A percentile compares a stretch with the other conserved stretches of the same genome.
Conservation (phyloP, 257 asterid species). For the Eucommia ulmoides region DNA sequence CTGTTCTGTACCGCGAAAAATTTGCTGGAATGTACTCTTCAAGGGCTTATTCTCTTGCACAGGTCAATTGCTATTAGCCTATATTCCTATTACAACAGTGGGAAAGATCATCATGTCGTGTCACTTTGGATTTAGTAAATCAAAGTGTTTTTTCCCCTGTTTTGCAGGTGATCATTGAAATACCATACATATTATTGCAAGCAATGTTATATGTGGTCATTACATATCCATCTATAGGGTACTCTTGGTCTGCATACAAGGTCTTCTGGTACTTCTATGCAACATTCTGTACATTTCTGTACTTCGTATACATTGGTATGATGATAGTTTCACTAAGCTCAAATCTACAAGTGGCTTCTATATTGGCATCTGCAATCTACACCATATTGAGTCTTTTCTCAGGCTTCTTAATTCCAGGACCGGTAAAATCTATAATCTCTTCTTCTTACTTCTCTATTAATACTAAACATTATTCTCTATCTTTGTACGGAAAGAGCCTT, state of each 20-base stretch:
- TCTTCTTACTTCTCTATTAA: too few species aligned
- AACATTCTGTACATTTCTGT: conserved; percentile 34
- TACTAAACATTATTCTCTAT: too few species aligned
- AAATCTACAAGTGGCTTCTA: conserved; percentile 41
- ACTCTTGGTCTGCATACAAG: conserved; percentile 32
- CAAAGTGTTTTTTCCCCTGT: too few species aligned
- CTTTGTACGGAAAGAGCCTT: too few species aligned
- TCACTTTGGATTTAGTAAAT: too few species aligned
- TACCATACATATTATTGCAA: conserved; percentile 38
- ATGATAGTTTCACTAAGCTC: conserved; percentile 44
- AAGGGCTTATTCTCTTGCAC: background rate
- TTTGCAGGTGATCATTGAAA: conserved; percentile 37
- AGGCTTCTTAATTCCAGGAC: conserved; percentile 52
- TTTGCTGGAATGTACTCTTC: conserved; percentile 1
- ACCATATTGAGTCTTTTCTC: conserved; percentile 40
- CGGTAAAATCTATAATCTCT: too few species aligned
- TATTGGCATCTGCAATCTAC: conserved; percentile 37
- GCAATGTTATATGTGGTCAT: conserved; percentile 28
- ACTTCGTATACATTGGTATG: conserved; percentile 49
- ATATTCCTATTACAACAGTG: too few species aligned
- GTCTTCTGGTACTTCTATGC: conserved; percentile 37
- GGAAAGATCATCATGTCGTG: too few species aligned
- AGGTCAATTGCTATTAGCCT: too few species aligned
- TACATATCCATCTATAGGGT: conserved; percentile 56
- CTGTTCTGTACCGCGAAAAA: background rate